Conservation (phyloP, 164 flowering plant species). For the Saururus chinensis region DNA sequence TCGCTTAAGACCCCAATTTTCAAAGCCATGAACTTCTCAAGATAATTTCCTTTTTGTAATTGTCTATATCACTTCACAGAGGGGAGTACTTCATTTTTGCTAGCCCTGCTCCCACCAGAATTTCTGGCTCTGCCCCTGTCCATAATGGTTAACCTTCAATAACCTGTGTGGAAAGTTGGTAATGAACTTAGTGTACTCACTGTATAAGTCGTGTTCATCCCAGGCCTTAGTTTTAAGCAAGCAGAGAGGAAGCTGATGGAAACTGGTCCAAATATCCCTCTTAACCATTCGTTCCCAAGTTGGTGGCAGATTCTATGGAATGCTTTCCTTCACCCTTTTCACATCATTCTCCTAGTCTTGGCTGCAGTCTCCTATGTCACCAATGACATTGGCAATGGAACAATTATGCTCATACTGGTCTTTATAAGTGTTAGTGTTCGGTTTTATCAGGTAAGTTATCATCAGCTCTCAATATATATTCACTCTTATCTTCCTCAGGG, state of each 20-base stretch:
- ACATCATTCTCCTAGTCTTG: constrained; percentile 55
- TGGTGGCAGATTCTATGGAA: constrained; percentile 79
- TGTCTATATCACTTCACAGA: too few relatives aligned
- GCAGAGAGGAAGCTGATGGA: constrained; percentile 58
- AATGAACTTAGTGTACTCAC: too few relatives aligned
- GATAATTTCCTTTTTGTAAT: too few relatives aligned
- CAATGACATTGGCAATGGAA: constrained; percentile 50
- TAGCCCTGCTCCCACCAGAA: too few relatives aligned
- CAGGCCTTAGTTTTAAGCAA: constrained; percentile 72
- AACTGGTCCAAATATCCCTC: constrained; percentile 61
- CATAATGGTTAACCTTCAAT: too few relatives aligned
- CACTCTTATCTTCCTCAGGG: not conserved
- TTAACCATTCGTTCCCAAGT: constrained; percentile 40
- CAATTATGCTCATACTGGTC: constrained; percentile 59
- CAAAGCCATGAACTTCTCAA: too few relatives aligned
- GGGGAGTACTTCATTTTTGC: too few relatives aligned
- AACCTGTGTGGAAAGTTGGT: too few relatives aligned
- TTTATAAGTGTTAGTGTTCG: constrained; percentile 58
- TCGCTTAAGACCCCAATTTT: too few relatives aligned
- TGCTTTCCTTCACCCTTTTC: constrained; percentile 75
- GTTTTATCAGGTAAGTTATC: constrained; percentile 50
- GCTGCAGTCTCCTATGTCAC: constrained; percentile 45
- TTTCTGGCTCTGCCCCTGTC: too few relatives aligned
- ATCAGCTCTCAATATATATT: not conserved
- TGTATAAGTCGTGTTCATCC: too few relatives aligned